A percentile compares a stretch with the other conserved stretches of the same genome.
Evolutionary conservation across 148 eudicot species (phyloP).

Genomic region (Vaccinium myrtillus): DNA sequence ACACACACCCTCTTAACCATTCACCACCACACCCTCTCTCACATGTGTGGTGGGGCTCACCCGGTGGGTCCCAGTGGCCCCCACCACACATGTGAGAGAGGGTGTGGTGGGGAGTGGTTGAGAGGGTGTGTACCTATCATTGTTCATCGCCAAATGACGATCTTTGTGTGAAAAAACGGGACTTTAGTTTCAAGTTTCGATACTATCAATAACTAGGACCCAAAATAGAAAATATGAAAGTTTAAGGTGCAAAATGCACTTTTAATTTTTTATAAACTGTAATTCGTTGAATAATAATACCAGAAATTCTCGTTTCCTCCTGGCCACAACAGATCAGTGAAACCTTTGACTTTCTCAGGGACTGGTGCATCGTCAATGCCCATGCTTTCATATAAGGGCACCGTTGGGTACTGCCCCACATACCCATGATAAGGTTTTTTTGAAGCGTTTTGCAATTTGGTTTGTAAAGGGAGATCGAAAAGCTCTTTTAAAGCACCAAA

Average conservation of each 20-base stretch:
- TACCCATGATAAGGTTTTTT: conserved; percentile 47
- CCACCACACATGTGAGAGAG: too few relatives aligned
- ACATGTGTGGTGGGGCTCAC: too few relatives aligned
- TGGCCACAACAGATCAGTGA: conserved; percentile 36
- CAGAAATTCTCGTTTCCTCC: conserved; percentile 37
- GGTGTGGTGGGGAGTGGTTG: too few relatives aligned
- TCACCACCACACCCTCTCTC: too few relatives aligned
- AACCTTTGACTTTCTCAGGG: conserved; percentile 26
- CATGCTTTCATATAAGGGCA: conserved; percentile 48
- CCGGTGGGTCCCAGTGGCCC: too few relatives aligned
- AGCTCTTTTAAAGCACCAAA: conserved; percentile 32
- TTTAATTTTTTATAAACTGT: background rate
- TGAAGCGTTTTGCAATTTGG: conserved; percentile 32
- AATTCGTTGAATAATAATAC: background rate
- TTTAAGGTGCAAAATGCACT: background rate
- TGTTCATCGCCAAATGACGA: too few relatives aligned
- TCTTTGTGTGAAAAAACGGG: too few relatives aligned
- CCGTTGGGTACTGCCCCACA: conserved; percentile 35
- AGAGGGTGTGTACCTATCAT: too few relatives aligned
- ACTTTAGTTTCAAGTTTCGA: too few relatives aligned
- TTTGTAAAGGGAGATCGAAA: conserved; percentile 42
- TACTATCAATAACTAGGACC: too few relatives aligned
- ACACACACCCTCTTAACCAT: too few relatives aligned
- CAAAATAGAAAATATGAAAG: too few relatives aligned
- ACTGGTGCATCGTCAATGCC: conserved; percentile 31